Base-by-base conservation (phyloP, 1,284 basidiomycete genomes). In the Athelia sp. region DNA sequence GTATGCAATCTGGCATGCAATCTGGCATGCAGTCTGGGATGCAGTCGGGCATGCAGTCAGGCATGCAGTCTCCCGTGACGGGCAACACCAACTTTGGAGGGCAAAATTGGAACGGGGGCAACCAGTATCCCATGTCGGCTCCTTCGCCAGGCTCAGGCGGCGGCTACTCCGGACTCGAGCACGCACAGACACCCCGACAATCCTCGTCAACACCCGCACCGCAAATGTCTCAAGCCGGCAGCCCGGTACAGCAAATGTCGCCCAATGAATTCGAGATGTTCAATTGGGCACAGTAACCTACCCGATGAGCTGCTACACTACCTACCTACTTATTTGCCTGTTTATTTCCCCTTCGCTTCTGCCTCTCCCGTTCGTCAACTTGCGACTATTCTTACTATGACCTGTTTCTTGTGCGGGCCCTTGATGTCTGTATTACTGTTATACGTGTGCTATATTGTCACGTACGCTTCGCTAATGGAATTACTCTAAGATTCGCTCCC, bases 31-130 rank as follows among this genome's bases (percentile, higher is more conserved):
- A n/a, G n/a, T n/a, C n/a, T 55, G 67, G 72, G 34, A 80, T 78
- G 69, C 70, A 65, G 24, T 69, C 77, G n/a, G n/a, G n/a, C n/a
- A n/a, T n/a, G 4, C 72, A 70, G 2, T 64, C 57, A 43, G 64
- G 54, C 38, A 58, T 61, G 11, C 54, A 54, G 15, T 35, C 67
- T 65, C 42, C 64, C 61, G 31, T 65, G 65, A 54, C 66, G 63
- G 11, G 62, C 38, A 67, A 64, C 46, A 59, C 55, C 19, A 21
- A 44, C 15, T 26, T 44, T 26, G 57, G 55, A 4, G 52, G 47
- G 14, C 60, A 61, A 54, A 58, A 58, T 42, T 61, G 59, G 59
- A 45, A 40, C 46, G 32, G 50, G 22, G 21, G 26, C 35, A 52
- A 54, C 15, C 55, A 53, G 43, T 60, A 54, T 47, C 59, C 57